phyloP scores from a whole-genome alignment of 2,329 filamentous ascomycete genomes.

The Aureobasidium sp. region DNA sequence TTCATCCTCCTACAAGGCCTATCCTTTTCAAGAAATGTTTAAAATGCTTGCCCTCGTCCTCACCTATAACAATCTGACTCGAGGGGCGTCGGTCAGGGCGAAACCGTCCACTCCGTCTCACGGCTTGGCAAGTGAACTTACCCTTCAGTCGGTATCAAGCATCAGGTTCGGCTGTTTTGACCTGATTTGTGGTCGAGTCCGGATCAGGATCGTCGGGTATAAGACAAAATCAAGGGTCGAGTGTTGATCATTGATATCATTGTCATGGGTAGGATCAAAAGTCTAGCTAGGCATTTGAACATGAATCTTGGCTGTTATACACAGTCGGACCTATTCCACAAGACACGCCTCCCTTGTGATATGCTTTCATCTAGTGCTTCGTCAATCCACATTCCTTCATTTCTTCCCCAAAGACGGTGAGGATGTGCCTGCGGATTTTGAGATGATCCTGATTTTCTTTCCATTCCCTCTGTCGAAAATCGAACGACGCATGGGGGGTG shows the following conservation, averaged over 20 bases:
- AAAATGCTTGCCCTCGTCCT: neutral
- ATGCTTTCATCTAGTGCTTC: slow-evolving; percentile 47
- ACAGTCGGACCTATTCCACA: slow-evolving; percentile 44
- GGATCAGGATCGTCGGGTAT: neutral
- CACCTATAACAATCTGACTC: slow-evolving; percentile 3
- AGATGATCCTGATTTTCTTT: slow-evolving; percentile 19
- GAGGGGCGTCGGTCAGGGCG: neutral
- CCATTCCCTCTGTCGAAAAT: slow-evolving; percentile 12
- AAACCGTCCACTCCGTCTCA: neutral
- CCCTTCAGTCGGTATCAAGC: neutral
- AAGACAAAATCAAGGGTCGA: neutral
- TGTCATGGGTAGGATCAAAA: slow-evolving; percentile 37
- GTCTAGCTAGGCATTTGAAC: too few relatives aligned
- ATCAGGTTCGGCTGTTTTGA: neutral
- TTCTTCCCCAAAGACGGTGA: slow-evolving; percentile 28
- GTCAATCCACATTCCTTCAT: slow-evolving; percentile 46
- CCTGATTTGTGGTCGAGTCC: neutral
- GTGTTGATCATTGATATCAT: neutral
- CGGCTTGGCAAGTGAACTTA: slow-evolving; percentile 5
- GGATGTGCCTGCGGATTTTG: slow-evolving; percentile 33
- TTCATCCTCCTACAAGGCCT: neutral
- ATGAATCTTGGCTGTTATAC: too few relatives aligned
- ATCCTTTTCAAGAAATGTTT: neutral
- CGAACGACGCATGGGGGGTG: slow-evolving; percentile 2
- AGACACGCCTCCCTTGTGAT: slow-evolving; percentile 48